These are phyloP conservation scores for Candida boleticola DNA, from an alignment of 805 yeast species.

Conservation along the genomic window DNA sequence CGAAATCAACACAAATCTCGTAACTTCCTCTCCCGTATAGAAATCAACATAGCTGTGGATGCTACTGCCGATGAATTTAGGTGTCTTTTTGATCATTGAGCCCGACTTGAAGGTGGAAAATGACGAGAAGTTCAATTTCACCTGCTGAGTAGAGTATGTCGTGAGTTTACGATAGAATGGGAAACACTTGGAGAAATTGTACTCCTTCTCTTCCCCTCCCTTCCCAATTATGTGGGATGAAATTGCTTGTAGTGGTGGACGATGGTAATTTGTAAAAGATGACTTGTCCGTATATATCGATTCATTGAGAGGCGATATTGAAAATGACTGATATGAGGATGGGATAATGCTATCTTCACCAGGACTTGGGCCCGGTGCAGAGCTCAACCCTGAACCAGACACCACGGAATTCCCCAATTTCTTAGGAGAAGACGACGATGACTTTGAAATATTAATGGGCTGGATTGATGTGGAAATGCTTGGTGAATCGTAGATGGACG, in stretches of 20 bases:
- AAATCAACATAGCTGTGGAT: slow-evolving; percentile 30
- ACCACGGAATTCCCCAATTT: background rate
- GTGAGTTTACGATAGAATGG: slow-evolving; percentile 71
- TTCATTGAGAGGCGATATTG: background rate
- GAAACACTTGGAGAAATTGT: slow-evolving; percentile 72
- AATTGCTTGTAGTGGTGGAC: background rate
- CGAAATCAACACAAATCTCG: slow-evolving; percentile 62
- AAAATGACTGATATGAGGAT: background rate
- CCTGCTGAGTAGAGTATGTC: slow-evolving; percentile 55
- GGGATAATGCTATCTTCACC: background rate
- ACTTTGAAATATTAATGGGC: background rate
- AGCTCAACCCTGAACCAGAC: background rate
- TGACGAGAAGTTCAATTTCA: slow-evolving; percentile 26
- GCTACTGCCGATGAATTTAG: slow-evolving; percentile 28
- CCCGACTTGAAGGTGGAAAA: slow-evolving; percentile 19
- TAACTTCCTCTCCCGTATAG: slow-evolving; percentile 53
- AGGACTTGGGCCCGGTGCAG: background rate
- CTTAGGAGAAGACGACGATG: background rate
- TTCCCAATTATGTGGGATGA: background rate
- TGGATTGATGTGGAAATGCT: background rate
- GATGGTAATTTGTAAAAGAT: background rate
- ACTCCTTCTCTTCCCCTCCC: slow-evolving; percentile 49
- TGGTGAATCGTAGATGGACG: background rate
- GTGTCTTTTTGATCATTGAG: slow-evolving; percentile 22
- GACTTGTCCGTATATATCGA: background rate